Evolutionary conservation across 768 basidiomycete genomes (phyloP).

Genomic region (Leccinellum rugosiceps): DNA sequence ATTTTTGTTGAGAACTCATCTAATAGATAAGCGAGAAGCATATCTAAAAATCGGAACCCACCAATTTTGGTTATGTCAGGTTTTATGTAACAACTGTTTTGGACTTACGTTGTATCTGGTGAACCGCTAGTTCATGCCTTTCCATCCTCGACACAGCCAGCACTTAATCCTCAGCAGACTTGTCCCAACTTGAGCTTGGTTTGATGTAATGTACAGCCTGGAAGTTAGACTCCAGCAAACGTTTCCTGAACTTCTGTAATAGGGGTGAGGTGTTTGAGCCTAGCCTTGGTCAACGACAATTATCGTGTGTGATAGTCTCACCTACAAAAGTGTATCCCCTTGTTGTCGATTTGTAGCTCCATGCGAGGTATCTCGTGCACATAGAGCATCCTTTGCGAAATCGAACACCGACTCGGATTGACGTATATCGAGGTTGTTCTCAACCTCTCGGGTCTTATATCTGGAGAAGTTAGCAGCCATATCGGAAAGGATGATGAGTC

Average conservation of each 20-base stretch:
- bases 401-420: conserved; percentile 66
- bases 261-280: conserved; percentile 81
- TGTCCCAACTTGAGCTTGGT: conserved; percentile 73
- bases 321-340: conserved; percentile 49
- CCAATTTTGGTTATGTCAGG: no score
- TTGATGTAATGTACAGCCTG: conserved; percentile 66
- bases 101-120: background rate
- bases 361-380: conserved; percentile 42
- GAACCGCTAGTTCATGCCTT: conserved; percentile 16
- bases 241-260: conserved; percentile 58
- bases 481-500: conserved; percentile 86
- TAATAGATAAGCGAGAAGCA: no score
- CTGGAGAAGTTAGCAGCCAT: conserved; percentile 88
- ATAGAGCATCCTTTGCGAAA: conserved; percentile 58
- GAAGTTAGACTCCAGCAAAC: conserved; percentile 63
- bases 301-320: background rate
- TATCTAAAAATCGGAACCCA: no score
- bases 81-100: no score
- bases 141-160: conserved; percentile 81
- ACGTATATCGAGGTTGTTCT: conserved; percentile 70
- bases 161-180: conserved; percentile 84
- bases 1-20: no score
- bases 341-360: no score
- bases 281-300: conserved; percentile 27
- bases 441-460: conserved; percentile 59